A percentile compares a stretch with the other conserved stretches of the same genome.
Evolutionary conservation across 2,329 filamentous ascomycete species (phyloP).

Genomic region (Verticillium nonalfalfae): DNA sequence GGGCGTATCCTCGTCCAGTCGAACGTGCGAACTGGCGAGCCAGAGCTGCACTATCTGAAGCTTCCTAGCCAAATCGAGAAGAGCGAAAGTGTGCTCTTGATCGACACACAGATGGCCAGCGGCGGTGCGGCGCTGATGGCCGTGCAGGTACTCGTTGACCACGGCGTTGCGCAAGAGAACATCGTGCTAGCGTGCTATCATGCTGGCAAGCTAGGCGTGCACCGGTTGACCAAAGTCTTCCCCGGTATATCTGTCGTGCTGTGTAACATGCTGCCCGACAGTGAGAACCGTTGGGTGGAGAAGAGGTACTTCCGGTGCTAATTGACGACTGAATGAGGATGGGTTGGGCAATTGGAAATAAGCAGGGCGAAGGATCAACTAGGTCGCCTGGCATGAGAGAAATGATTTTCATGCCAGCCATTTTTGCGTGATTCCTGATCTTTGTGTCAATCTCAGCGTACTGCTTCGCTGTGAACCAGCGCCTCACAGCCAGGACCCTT

Average conservation of each 20-base stretch:
- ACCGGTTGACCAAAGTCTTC: conserved; percentile 82
- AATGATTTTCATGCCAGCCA: too few relatives aligned
- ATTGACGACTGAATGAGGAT: conserved; percentile 2
- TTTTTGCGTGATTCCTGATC: too few relatives aligned
- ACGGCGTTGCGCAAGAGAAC: conserved; percentile 75
- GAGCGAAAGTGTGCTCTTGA: conserved; percentile 75
- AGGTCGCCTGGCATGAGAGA: not conserved
- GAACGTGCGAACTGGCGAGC: conserved; percentile 76
- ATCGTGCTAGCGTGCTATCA: conserved; percentile 94
- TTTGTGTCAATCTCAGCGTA: too few relatives aligned
- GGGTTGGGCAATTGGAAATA: not conserved
- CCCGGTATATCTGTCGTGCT: conserved; percentile 83
- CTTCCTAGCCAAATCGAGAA: conserved; percentile 66
- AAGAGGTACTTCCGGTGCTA: conserved; percentile 84
- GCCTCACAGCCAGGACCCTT: too few relatives aligned
- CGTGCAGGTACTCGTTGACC: conserved; percentile 89
- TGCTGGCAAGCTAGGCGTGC: conserved; percentile 76
- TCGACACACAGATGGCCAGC: conserved; percentile 92
- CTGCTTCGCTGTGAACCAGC: too few relatives aligned
- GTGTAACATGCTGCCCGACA: conserved; percentile 72
- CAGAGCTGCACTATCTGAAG: conserved; percentile 85
- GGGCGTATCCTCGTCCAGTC: conserved; percentile 90
- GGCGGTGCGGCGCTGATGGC: conserved; percentile 87
- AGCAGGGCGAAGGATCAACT: not conserved
- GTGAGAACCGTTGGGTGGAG: conserved; percentile 86